phyloP scores from a whole-genome alignment of 352 stramenopile species.

The Phytophthora hibernalis region DNA sequence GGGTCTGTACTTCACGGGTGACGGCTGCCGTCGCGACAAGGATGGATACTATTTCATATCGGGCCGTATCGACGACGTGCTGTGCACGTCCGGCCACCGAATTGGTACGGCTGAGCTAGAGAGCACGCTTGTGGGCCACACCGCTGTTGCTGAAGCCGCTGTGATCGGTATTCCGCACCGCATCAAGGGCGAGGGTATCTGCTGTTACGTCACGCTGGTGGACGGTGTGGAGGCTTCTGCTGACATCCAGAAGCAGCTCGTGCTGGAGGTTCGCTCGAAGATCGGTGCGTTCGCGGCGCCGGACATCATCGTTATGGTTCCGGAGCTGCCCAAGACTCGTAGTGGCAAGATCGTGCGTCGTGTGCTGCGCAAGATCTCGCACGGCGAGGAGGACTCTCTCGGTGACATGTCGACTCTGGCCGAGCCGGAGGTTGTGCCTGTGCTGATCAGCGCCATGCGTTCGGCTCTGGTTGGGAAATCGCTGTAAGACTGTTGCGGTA shows the following conservation, averaged over 20 bases:
- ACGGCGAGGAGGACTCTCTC: slow-evolving; percentile 94
- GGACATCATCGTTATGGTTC: slow-evolving; percentile 94
- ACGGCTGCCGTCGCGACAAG: slow-evolving; percentile 86
- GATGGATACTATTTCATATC: slow-evolving; percentile 99
- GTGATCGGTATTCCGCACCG: slow-evolving; percentile 95
- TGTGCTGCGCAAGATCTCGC: slow-evolving; percentile 98
- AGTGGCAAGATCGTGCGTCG: slow-evolving; percentile 99
- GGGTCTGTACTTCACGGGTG: slow-evolving; percentile 97
- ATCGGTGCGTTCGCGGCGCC: slow-evolving; percentile 98
- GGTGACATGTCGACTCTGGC: slow-evolving; percentile 98
- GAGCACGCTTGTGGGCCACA: slow-evolving; percentile 93
- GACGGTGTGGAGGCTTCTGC: slow-evolving; percentile 71
- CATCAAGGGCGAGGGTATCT: slow-evolving; percentile 98
- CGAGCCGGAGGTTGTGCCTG: slow-evolving; percentile 95
- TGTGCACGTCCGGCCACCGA: slow-evolving; percentile 94
- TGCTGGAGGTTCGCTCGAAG: slow-evolving; percentile 88
- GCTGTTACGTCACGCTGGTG: slow-evolving; percentile 95
- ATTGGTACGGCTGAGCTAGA: slow-evolving; percentile 91
- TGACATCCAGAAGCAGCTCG: slow-evolving; percentile 70
- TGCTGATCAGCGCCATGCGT: slow-evolving; percentile 92
- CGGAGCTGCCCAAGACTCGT: slow-evolving; percentile 96
- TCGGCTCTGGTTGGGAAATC: slow-evolving; percentile 70
- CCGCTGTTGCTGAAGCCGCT: slow-evolving; percentile 93
- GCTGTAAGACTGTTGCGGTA: slow-evolving; percentile 43
- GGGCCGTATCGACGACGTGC: slow-evolving; percentile 97